These are phyloP conservation scores for Mimosa bimucronata DNA, from an alignment of 306 rosid genomes.

Conservation along the genomic window DNA sequence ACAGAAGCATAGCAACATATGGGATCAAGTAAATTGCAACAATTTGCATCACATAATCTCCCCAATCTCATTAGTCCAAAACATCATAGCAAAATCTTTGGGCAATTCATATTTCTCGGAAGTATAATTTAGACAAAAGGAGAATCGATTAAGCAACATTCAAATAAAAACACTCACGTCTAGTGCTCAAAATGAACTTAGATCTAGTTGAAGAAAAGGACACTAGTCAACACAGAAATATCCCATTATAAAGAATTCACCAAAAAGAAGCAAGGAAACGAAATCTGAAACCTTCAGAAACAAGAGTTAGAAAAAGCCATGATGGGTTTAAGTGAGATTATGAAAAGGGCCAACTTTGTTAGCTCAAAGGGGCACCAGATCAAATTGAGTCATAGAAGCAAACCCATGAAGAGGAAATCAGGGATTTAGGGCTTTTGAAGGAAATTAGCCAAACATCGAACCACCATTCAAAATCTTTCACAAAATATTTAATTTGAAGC, in stretches of 20 bases:
- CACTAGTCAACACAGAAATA: no score
- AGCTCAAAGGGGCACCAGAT: conserved; percentile 55
- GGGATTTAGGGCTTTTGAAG: no score
- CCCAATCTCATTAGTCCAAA: background rate
- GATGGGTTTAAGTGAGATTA: conserved; percentile 50
- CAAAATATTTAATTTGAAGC: no score
- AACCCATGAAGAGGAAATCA: no score
- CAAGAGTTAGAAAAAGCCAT: background rate
- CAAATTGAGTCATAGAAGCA: no score
- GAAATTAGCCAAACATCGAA: no score
- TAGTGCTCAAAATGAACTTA: conserved; percentile 16
- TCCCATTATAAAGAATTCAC: no score
- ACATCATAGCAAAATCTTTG: background rate
- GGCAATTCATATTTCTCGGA: conserved; percentile 4
- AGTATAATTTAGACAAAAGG: background rate
- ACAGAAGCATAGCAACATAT: background rate
- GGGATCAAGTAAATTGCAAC: background rate
- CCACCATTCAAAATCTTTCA: no score
- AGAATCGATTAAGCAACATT: background rate
- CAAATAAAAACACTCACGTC: background rate
- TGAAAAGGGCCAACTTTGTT: conserved; percentile 68
- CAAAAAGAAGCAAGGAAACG: no score
- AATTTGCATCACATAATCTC: background rate
- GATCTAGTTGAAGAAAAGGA: conserved; percentile 34
- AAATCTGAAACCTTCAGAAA: background rate